phyloP scores from a whole-genome alignment of 73 alveolate species.

The Paramecium sonneborni region DNA sequence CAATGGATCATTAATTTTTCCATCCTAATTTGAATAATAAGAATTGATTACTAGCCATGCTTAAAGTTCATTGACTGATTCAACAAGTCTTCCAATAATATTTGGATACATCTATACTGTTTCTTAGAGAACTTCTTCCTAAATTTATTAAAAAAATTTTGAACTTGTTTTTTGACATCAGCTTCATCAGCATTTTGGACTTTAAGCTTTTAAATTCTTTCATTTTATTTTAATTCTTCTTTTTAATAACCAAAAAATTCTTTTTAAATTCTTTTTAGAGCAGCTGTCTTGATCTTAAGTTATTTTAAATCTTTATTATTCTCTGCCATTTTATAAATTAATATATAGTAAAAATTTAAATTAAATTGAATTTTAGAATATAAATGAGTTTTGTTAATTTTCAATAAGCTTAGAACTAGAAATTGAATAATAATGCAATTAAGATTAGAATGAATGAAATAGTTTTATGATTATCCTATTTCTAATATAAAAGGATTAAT shows the following conservation, averaged over 20 bases:
- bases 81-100: conserved; percentile 47
- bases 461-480: not conserved
- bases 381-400: not conserved
- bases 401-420: too few species aligned
- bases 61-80: conserved; percentile 38
- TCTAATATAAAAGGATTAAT: not conserved
- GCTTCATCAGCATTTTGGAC: conserved; percentile 41
- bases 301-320: conserved; percentile 42
- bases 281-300: conserved; percentile 29
- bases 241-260: conserved; percentile 38
- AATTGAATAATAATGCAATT: too few species aligned
- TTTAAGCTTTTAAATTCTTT: conserved; percentile 34
- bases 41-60: not conserved
- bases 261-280: conserved; percentile 38
- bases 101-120: conserved; percentile 45
- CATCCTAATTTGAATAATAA: not conserved
- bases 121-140: conserved; percentile 59
- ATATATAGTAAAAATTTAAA: not conserved
- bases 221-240: conserved; percentile 26
- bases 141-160: not conserved
- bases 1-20: conserved; percentile 2
- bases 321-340: conserved; percentile 35
- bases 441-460: too few species aligned
- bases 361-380: not conserved
- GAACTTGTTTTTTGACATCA: conserved; percentile 43